Evolutionary conservation across 768 basidiomycete genomes (phyloP), one percentile per base, ranked within the genome.

Genomic region (Mycena sanguinolenta): DNA sequence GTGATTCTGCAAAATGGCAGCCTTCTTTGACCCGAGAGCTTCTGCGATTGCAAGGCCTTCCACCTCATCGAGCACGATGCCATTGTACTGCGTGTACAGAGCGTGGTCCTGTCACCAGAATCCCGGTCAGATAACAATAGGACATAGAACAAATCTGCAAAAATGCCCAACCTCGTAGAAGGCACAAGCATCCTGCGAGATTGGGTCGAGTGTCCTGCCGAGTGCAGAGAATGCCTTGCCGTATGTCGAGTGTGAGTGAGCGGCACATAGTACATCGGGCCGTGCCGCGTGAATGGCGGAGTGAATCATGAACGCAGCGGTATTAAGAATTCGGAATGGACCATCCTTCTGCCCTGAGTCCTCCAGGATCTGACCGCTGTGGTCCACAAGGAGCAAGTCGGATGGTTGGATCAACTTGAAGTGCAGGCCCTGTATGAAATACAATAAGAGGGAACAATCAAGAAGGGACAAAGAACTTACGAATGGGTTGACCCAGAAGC

Each of bases 401-500:
- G 74, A 74, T 0, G 86, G 79, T 65, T 84, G 82, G 61, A 88
- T 84, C 17, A 84, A 73, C 50, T 79, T 78, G 78, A 87, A 88
- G 73, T 86, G 86, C 21, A 83, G 73, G 25, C 86, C 84, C 82
- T 84, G 50, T 23, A 23, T 21, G 38, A 27, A 34, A 23, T 25
- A 19, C 27, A 27, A 25, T 50, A 0, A 12, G 3, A 28, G n/a
- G 2, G 46, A 23, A 9, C 36, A 49, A 19, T 8, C 13, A 27
- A 0, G 49, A 50, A 50, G 49, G 14, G 12, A 25, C n/a, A 49
- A 49, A 16, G 50, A n/a, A 7, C 77, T 67, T 67, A 82, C 85
- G 69, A 84, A 84, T 2, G 85, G 85, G 68, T 87, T 86, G 54
- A 86, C 84, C 86, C 85, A 87, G 79, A 85, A 86, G 64, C 82